A percentile compares a stretch with the other conserved stretches of the same genome.
Evolutionary conservation across 116 monocot genomes (phyloP).

Genomic region (Iris pallida): DNA sequence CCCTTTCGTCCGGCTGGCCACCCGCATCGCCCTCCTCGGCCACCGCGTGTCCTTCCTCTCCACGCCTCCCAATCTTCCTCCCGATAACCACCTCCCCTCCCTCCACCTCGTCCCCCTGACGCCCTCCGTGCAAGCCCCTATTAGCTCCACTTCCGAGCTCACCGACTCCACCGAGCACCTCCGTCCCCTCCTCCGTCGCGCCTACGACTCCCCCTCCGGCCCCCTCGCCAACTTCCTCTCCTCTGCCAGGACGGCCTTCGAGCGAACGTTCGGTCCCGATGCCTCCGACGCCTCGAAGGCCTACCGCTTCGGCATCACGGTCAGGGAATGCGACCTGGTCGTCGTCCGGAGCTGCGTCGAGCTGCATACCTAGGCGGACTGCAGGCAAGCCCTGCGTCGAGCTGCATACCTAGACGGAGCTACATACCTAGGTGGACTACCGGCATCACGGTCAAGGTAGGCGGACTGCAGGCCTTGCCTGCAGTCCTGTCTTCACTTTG

Average conservation of each 20-base stretch:
- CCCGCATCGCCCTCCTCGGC: constrained; percentile 4
- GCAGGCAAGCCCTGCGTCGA: too few relatives aligned
- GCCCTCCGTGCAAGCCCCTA: too few relatives aligned
- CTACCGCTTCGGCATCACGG: too few relatives aligned
- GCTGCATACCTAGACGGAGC: too few relatives aligned
- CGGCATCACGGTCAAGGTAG: too few relatives aligned
- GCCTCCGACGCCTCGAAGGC: too few relatives aligned
- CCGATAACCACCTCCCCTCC: neutral
- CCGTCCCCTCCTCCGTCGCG: neutral
- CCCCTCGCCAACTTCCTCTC: neutral
- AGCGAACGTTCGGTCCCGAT: neutral
- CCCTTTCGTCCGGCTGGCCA: constrained; percentile 23
- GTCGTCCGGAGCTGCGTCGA: constrained; percentile 11
- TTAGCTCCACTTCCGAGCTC: neutral
- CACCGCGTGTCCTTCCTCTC: too few relatives aligned
- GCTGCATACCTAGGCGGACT: constrained; percentile 13
- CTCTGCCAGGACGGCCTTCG: neutral
- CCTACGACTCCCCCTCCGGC: neutral
- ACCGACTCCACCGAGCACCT: neutral
- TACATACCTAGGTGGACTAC: too few relatives aligned
- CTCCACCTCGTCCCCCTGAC: constrained; percentile 1
- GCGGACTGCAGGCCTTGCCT: too few relatives aligned
- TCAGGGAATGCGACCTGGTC: neutral
- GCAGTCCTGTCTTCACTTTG: too few relatives aligned
- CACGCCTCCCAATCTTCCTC: constrained; percentile 8